A percentile compares a stretch with the other conserved stretches of the same genome.
phyloP scores from a whole-genome alignment of 768 basidiomycete species.

The Udeniomyces megalosporus region DNA sequence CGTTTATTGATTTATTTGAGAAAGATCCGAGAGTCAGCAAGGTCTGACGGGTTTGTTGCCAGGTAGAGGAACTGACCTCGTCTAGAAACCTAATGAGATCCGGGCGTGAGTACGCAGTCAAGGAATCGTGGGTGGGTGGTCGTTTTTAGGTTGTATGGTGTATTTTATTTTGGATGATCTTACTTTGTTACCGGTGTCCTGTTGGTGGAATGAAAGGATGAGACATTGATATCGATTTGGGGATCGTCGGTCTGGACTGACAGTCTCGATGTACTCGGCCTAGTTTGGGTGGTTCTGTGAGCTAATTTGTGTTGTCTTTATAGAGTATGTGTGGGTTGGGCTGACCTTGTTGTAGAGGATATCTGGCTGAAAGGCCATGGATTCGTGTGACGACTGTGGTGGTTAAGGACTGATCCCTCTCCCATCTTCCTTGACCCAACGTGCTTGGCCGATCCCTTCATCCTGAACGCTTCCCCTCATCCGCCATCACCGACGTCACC shows the following conservation, averaged over 20 bases:
- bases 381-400: too few relatives aligned
- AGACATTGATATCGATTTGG: too few relatives aligned
- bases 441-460: too few relatives aligned
- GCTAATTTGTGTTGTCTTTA: too few relatives aligned
- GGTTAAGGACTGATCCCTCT: too few relatives aligned
- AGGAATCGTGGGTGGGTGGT: too few relatives aligned
- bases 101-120: not conserved
- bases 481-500: not conserved
- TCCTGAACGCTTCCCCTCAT: not conserved
- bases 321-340: not conserved
- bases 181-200: slow-evolving; percentile 95
- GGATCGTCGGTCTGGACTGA: slow-evolving; percentile 26
- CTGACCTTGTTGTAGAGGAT: slow-evolving; percentile 7
- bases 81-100: slow-evolving; percentile 3
- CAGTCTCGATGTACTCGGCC: slow-evolving; percentile 77
- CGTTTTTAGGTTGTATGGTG: too few relatives aligned
- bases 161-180: too few relatives aligned
- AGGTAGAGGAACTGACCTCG: slow-evolving; percentile 7
- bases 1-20: not conserved
- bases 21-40: not conserved
- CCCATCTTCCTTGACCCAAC: too few relatives aligned
- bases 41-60: too few relatives aligned
- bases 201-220: too few relatives aligned
- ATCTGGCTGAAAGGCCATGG: slow-evolving; percentile 1
- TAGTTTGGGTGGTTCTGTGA: too few relatives aligned